Conservation (phyloP, 73 alveolate genomes). For the Symbiodinium natans region DNA sequence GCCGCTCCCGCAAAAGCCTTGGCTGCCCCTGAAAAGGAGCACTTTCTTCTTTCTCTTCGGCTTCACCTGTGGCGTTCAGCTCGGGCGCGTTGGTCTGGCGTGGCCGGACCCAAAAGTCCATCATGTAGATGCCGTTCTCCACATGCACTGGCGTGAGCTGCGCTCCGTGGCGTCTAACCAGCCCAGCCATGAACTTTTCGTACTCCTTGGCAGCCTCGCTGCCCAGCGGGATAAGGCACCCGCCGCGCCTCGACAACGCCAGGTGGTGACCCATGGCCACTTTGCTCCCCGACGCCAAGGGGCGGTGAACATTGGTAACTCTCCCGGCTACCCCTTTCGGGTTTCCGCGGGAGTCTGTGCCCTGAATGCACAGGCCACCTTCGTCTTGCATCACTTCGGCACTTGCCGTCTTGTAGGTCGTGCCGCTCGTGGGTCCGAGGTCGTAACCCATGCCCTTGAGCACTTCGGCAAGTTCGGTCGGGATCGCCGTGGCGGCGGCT, state of each 20-base stretch:
- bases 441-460: background rate
- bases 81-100: background rate
- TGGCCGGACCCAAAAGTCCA: constrained; percentile 27
- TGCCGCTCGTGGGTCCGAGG: background rate
- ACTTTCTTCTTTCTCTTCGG: background rate
- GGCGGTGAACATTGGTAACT: background rate
- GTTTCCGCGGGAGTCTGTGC: background rate
- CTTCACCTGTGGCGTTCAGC: background rate
- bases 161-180: background rate
- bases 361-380: background rate
- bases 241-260: background rate
- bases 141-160: background rate
- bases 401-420: constrained; percentile 26
- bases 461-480: background rate
- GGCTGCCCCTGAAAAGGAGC: no score
- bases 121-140: constrained; percentile 9
- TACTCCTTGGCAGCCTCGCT: background rate
- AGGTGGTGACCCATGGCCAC: background rate
- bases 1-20: background rate
- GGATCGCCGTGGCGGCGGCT: background rate
- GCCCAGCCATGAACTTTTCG: no score
- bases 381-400: constrained; percentile 39
- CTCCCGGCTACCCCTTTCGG: background rate
- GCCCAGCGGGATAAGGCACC: background rate
- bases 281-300: background rate